These are phyloP conservation scores for Tuctoria greenei DNA, from an alignment of 176 grass and related monocot species.

Conservation along the genomic window DNA sequence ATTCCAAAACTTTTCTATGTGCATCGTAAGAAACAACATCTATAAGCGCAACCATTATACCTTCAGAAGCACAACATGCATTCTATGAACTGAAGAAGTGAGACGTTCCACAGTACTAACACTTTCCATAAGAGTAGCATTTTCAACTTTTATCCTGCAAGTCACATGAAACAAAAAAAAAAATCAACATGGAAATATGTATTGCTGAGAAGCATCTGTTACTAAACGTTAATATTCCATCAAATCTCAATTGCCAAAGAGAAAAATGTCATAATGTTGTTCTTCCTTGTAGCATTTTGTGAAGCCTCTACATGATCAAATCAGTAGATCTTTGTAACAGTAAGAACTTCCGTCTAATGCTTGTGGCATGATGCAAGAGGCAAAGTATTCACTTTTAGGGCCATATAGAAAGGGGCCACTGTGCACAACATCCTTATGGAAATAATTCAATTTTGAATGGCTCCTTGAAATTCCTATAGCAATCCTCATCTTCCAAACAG, in stretches of 20 bases:
- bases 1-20: not conserved
- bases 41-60: constrained; percentile 23
- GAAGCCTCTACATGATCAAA: not conserved
- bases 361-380: not conserved
- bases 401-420: no score
- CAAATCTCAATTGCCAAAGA: not conserved
- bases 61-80: constrained; percentile 81
- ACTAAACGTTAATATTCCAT: not conserved
- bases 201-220: constrained; percentile 10
- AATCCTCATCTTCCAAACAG: no score
- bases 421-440: no score
- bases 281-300: not conserved
- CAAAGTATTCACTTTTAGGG: not conserved
- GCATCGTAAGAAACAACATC: not conserved
- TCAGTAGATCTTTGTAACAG: not conserved
- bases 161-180: constrained; percentile 37
- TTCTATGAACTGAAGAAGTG: constrained; percentile 68
- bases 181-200: constrained; percentile 3
- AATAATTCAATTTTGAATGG: no score
- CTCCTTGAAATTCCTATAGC: no score
- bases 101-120: constrained; percentile 75
- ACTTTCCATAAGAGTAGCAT: constrained; percentile 73
- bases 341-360: no score
- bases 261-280: not conserved
- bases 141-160: constrained; percentile 83